Evolutionary conservation across 176 grass and related monocot genomes (phyloP).

Genomic region (Chloris gayana): DNA sequence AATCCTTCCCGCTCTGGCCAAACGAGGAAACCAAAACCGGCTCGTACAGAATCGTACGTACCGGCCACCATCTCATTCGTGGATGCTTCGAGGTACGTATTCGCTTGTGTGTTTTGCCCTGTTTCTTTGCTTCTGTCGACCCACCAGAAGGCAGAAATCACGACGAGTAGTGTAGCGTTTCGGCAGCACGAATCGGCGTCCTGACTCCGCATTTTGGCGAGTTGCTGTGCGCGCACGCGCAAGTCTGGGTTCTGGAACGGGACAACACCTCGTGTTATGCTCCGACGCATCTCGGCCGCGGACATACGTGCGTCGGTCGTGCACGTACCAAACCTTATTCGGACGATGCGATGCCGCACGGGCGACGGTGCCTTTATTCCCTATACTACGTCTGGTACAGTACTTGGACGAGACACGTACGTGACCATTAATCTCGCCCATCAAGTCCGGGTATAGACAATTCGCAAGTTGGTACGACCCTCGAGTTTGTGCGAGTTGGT

Average conservation of each 20-base stretch:
- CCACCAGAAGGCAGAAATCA: slow-evolving; percentile 22
- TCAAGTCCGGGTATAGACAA: slow-evolving; percentile 18
- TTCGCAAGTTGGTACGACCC: neutral
- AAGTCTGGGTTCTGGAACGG: neutral
- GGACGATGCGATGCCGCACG: neutral
- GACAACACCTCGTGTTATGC: neutral
- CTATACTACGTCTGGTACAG: neutral
- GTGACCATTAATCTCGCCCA: neutral
- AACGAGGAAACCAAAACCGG: neutral
- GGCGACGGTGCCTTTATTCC: neutral
- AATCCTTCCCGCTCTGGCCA: neutral
- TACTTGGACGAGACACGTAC: neutral
- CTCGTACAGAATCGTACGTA: slow-evolving; percentile 24
- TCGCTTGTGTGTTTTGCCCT: no score
- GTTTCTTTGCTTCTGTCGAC: slow-evolving; percentile 5
- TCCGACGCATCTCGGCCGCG: neutral
- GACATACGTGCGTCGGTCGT: neutral
- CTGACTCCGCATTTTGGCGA: slow-evolving; percentile 17
- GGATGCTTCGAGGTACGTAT: no score
- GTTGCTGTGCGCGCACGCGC: neutral
- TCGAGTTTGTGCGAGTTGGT: no score
- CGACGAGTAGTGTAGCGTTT: neutral
- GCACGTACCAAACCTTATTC: neutral
- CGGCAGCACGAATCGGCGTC: neutral
- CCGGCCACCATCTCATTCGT: neutral